Base-by-base conservation (phyloP, 495 filamentous ascomycete species). In the Cladorrhinum samala region DNA sequence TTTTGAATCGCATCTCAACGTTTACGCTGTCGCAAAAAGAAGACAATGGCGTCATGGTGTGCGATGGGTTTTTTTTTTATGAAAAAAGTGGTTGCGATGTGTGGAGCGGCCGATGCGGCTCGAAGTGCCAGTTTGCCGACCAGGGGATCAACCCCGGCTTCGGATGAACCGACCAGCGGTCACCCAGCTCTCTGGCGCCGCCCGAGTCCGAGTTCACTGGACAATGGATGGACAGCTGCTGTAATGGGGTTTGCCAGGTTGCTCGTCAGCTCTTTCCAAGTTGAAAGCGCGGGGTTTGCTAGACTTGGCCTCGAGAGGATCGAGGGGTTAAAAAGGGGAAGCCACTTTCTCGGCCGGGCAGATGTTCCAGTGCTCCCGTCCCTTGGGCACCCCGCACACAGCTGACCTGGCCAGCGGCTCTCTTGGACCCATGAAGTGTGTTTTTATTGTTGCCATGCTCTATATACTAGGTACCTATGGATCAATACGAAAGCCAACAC, bases 101-200 rank as follows among this genome's bases (percentile, higher is more conserved):
- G 62, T 60, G 64, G 57, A 52, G 62, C 59, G 57, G 57, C 39
- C 47, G 54, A 58, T 65, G 62, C 62, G 62, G 64, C 61, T 64
- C 64, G 56, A 62, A 38, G 14, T 24, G n/a, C 20, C 46, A 46
- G 40, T 16, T 23, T 21, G 23, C 54, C 42, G 54, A 21, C 41
- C 40, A 25, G 33, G 54, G 21, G 23, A 24, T 6, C 27, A 33
- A 33, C 5, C 27, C 27, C 27, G 27, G 27, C 47, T n/a, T 46
- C 42, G 33, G 43, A 27, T n/a, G n/a, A n/a, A n/a, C n/a, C n/a
- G n/a, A 25, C 38, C 49, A 53, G 55, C 55, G 43, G 9, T 18
- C 23, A 19, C 43, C 11, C 14, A 46, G 27, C 9, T 33, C 46
- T 16, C 13, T 25, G 46, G 47, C 9, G 27, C 50, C 43, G 17